Evolutionary conservation across 129 eudicot genomes (phyloP), one percentile per base, ranked within the genome.

Genomic region (Scalesia atractyloides): DNA sequence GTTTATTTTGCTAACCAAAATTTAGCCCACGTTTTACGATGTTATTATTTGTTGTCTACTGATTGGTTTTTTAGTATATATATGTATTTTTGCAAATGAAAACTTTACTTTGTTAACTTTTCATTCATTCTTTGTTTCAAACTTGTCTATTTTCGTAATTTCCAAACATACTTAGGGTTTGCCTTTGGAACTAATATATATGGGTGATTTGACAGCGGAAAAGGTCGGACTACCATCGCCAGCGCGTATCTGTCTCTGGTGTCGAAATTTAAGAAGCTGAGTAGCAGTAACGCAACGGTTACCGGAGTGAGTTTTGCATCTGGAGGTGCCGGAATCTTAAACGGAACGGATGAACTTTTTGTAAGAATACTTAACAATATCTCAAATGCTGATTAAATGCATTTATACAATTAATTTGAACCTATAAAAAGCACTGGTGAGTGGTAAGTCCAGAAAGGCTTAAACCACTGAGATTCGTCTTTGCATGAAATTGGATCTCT

Each of bases 291-390:
- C 48, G 61, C 66, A 8, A 70, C 84, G 50, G 70, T 74, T 2
- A 75, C 82, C 64, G n/a, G n/a, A n/a, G n/a, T n/a, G n/a, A n/a
- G n/a, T n/a, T n/a, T n/a, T n/a, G n/a, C n/a, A n/a, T n/a, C 92
- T 0, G 92, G 90, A 17, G 96, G 92, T n/a, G 88, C 96, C 30
- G 92, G 90, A 15, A 81, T 89, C 78, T 86, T 86, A 34, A 79
- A 86, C 9, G 84, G 85, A 81, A 80, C 90, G 4, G 85, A 80
- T 56, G 81, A 84, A 73, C 64, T 53, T 36, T 75, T 59, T 64
- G 91, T 86, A 73, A 86, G 88, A 46, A 58, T 48, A 52, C 39
- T 37, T 37, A 37, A 37, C 56, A 57, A 18, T 48, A 14, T 68
- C 34, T 33, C 20, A 9, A 66, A 50, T 26, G 1, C 16, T 64